phyloP scores from a whole-genome alignment of 257 asterid genomes.

The Solanum dulcamara region DNA sequence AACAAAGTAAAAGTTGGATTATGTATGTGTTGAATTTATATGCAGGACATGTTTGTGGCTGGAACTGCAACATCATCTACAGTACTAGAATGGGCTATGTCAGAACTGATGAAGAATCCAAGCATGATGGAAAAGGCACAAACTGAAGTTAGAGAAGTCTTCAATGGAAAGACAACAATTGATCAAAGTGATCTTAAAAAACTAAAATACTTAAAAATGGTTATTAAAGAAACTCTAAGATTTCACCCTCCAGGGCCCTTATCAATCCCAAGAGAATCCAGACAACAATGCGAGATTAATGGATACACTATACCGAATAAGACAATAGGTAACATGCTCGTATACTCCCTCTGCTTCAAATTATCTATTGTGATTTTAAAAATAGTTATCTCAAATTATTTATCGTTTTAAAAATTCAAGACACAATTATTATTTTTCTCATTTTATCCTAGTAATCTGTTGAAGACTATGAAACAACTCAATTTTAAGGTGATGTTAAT shows the following conservation, averaged over 20 bases:
- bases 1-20: too few relatives aligned
- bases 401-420: too few relatives aligned
- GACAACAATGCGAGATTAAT: conserved; percentile 2
- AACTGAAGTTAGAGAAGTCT: conserved; percentile 5
- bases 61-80: conserved; percentile 10
- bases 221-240: not conserved
- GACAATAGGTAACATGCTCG: not conserved
- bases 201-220: conserved; percentile 7
- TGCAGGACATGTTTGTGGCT: conserved; percentile 6
- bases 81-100: conserved; percentile 8
- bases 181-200: conserved; percentile 5
- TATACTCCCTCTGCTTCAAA: too few relatives aligned
- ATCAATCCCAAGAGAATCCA: conserved; percentile 7
- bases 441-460: too few relatives aligned
- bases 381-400: too few relatives aligned
- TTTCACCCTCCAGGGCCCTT: not conserved
- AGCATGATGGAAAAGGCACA: conserved; percentile 11
- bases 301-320: conserved; percentile 6
- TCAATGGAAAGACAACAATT: conserved; percentile 1
- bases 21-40: too few relatives aligned
- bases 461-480: too few relatives aligned
- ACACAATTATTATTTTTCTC: too few relatives aligned
- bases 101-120: conserved; percentile 13
- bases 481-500: too few relatives aligned
- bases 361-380: too few relatives aligned